A percentile compares a stretch with the other conserved stretches of the same genome.
These are phyloP conservation scores for Parasarocladium wereldwijsianum DNA, from an alignment of 2,329 filamentous ascomycete genomes.

Conservation along the genomic window DNA sequence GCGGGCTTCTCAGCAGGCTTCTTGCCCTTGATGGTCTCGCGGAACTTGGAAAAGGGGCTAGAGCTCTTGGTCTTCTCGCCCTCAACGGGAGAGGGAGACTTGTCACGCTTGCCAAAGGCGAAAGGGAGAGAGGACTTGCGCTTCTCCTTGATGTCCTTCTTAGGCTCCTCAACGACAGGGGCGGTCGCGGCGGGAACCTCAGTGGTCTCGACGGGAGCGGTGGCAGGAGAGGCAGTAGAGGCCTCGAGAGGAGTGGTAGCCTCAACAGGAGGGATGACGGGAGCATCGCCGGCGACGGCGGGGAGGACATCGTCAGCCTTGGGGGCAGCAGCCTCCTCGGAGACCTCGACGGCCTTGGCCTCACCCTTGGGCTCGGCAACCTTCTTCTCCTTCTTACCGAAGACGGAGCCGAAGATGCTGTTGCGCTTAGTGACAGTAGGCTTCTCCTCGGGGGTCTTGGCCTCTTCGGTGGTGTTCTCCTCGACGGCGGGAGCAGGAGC, in stretches of 20 bases:
- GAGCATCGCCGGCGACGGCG: conserved; percentile 32
- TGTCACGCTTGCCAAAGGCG: conserved; percentile 66
- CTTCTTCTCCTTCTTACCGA: conserved; percentile 46
- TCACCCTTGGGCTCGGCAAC: conserved; percentile 28
- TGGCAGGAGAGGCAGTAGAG: conserved; percentile 33
- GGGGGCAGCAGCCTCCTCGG: conserved; percentile 15
- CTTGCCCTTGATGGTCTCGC: conserved; percentile 39
- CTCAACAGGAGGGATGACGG: conserved; percentile 45
- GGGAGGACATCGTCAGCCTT: conserved; percentile 31
- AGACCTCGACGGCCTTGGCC: conserved; percentile 24
- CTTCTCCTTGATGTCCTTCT: conserved; percentile 63
- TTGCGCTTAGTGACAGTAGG: conserved; percentile 36
- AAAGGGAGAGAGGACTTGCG: conserved; percentile 67
- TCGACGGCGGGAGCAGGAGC: conserved; percentile 18
- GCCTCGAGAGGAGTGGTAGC: conserved; percentile 39
- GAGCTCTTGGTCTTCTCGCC: conserved; percentile 38
- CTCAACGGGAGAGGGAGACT: conserved; percentile 39
- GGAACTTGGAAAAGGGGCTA: conserved; percentile 45
- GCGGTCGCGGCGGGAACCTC: conserved; percentile 24
- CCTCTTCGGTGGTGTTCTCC: conserved; percentile 19
- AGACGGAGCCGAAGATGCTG: conserved; percentile 38
- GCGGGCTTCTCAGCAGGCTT: too few relatives aligned
- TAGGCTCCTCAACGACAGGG: conserved; percentile 33
- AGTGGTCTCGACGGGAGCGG: conserved; percentile 30
- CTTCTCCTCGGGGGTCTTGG: conserved; percentile 31